These are phyloP conservation scores for Annulohypoxylon moriforme DNA, from an alignment of 495 filamentous ascomycete genomes.

Conservation along the genomic window DNA sequence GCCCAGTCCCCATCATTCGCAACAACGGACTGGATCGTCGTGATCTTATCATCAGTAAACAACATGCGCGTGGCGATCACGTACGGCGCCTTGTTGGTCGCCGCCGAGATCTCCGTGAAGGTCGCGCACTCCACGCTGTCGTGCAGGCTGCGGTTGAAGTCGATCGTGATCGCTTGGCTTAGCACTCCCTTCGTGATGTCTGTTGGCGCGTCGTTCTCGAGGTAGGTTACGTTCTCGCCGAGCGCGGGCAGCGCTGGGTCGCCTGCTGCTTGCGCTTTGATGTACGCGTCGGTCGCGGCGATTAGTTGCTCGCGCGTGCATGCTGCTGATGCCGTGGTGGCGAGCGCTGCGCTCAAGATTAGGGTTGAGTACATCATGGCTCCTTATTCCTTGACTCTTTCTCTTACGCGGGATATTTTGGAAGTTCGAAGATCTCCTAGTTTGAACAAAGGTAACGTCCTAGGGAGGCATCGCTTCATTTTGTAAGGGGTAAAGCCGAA, in stretches of 20 bases:
- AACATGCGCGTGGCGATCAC: constrained; percentile 54
- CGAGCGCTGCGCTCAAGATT: constrained; percentile 29
- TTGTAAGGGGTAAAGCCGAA: constrained; percentile 26
- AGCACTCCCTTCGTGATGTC: constrained; percentile 49
- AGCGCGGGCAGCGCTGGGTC: constrained; percentile 22
- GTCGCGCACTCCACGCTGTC: constrained; percentile 56
- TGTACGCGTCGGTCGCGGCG: constrained; percentile 42
- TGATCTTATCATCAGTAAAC: constrained; percentile 47
- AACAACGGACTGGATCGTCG: constrained; percentile 52
- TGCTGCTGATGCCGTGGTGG: constrained; percentile 34
- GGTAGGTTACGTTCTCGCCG: constrained; percentile 38
- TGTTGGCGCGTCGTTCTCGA: constrained; percentile 47
- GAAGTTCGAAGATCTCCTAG: neutral
- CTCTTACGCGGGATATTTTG: neutral
- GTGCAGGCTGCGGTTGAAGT: constrained; percentile 53
- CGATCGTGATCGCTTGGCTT: constrained; percentile 51
- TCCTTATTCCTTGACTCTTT: constrained; percentile 6
- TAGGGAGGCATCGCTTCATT: constrained; percentile 22
- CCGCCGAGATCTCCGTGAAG: constrained; percentile 54
- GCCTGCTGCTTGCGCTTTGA: constrained; percentile 41
- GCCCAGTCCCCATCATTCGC: constrained; percentile 52
- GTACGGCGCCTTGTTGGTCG: constrained; percentile 51
- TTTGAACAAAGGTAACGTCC: too few species aligned
- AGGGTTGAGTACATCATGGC: constrained; percentile 31
- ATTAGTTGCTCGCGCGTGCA: constrained; percentile 41